These are phyloP conservation scores for Stachybotrys elegans DNA, from an alignment of 2,329 filamentous ascomycete genomes.

Conservation along the genomic window DNA sequence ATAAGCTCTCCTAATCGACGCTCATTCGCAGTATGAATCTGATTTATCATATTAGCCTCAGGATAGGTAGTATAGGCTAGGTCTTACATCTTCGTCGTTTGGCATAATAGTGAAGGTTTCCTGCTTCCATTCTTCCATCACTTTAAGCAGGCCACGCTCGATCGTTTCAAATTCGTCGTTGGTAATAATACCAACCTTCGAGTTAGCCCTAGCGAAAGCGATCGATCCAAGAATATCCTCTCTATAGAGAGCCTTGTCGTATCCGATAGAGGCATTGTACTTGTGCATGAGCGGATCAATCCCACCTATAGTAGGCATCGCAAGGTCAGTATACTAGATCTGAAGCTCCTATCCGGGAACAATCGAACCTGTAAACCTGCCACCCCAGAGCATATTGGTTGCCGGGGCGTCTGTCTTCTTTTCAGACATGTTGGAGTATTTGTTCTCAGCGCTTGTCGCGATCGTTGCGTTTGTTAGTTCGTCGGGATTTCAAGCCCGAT, in stretches of 20 bases:
- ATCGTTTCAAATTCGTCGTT: conserved; percentile 69
- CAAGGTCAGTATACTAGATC: conserved; percentile 21
- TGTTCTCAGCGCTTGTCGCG: conserved; percentile 3
- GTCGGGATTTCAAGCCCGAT: conserved; percentile 13
- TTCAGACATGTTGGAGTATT: conserved; percentile 16
- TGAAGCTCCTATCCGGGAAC: conserved; percentile 15
- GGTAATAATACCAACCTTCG: conserved; percentile 68
- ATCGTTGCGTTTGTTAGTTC: conserved; percentile 8
- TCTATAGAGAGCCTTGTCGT: conserved; percentile 72
- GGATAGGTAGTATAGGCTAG: conserved; percentile 2
- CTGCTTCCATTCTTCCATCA: conserved; percentile 49
- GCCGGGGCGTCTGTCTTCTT: conserved; percentile 22
- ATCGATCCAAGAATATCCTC: conserved; percentile 79
- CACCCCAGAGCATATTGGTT: conserved; percentile 37
- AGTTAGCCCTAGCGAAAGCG: conserved; percentile 78
- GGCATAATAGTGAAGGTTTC: conserved; percentile 48
- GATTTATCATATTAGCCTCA: conserved; percentile 3
- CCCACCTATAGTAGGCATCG: conserved; percentile 37
- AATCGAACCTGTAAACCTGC: conserved; percentile 45
- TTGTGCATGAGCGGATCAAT: conserved; percentile 82
- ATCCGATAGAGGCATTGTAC: conserved; percentile 76
- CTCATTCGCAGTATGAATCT: conserved; percentile 67
- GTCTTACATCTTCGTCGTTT: conserved; percentile 38
- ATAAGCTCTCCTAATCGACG: conserved; percentile 77
- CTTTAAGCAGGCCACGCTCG: conserved; percentile 61